phyloP scores from a whole-genome alignment of 2,329 filamentous ascomycete genomes.

The Fusarium cyanostomum region DNA sequence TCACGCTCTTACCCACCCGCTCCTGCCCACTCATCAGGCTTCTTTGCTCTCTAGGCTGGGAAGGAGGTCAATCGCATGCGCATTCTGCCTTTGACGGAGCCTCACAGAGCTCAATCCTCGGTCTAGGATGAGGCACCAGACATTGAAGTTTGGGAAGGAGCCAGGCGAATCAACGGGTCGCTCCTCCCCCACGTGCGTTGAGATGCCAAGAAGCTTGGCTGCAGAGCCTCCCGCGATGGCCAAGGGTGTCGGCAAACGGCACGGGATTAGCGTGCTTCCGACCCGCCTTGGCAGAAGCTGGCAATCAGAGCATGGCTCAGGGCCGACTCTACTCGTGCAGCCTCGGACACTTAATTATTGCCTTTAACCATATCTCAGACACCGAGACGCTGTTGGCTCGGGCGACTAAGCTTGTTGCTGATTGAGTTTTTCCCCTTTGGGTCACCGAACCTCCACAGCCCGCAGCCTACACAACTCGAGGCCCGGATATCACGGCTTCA shows the following conservation, averaged over 20 bases:
- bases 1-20: neutral
- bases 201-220: constrained; percentile 36
- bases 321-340: neutral
- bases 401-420: constrained; percentile 33
- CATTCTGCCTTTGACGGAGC: constrained; percentile 1
- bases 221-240: neutral
- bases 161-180: constrained; percentile 29
- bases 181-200: constrained; percentile 34
- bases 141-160: neutral
- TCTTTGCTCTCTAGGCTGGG: neutral
- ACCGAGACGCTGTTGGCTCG: constrained; percentile 29
- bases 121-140: constrained; percentile 35
- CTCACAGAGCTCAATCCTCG: constrained; percentile 4
- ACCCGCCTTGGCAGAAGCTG: constrained; percentile 21
- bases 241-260: constrained; percentile 34
- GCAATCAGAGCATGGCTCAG: too few species aligned
- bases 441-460: constrained; percentile 28
- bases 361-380: constrained; percentile 15
- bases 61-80: neutral
- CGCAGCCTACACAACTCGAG: neutral
- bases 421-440: constrained; percentile 30
- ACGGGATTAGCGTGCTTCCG: constrained; percentile 24
- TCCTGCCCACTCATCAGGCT: constrained; percentile 11
- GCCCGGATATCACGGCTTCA: constrained; percentile 36
- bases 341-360: neutral